Evolutionary conservation across 257 asterid genomes (phyloP).

Genomic region (Voacanga thouarsii): DNA sequence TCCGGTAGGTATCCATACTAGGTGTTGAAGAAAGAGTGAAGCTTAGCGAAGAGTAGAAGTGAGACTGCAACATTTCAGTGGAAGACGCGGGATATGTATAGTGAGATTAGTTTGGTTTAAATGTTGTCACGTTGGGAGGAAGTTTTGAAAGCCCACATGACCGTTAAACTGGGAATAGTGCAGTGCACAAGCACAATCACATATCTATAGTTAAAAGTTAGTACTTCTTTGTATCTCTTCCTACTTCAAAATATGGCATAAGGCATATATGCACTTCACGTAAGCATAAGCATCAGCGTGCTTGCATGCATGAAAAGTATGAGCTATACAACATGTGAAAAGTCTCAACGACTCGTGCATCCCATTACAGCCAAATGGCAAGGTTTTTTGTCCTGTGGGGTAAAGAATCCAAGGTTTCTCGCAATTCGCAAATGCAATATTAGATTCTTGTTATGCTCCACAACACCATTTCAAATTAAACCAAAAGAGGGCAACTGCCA

Average conservation of each 20-base stretch:
- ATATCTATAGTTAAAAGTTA: neutral
- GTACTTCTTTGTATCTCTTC: neutral
- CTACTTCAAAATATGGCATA: neutral
- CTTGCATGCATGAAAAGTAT: constrained; percentile 20
- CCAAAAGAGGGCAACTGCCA: neutral
- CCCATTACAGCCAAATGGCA: constrained; percentile 13
- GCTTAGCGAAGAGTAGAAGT: neutral
- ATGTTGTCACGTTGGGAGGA: constrained; percentile 71
- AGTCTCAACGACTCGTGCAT: constrained; percentile 21
- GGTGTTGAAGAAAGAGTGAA: neutral
- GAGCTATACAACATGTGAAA: constrained; percentile 23
- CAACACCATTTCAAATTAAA: neutral
- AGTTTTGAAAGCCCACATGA: constrained; percentile 55
- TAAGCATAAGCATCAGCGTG: neutral
- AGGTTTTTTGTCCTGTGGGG: neutral
- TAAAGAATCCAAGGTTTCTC: constrained; percentile 18
- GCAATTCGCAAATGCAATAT: neutral
- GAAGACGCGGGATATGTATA: constrained; percentile 59
- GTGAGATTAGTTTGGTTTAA: constrained; percentile 44
- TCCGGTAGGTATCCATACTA: constrained; percentile 63
- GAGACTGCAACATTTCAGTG: constrained; percentile 21
- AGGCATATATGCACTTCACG: neutral
- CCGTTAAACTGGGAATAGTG: constrained; percentile 30
- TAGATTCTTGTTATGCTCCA: constrained; percentile 9
- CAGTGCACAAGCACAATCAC: neutral